Conservation (phyloP, 176 grass and related monocot genomes). For the Oryza punctata region DNA sequence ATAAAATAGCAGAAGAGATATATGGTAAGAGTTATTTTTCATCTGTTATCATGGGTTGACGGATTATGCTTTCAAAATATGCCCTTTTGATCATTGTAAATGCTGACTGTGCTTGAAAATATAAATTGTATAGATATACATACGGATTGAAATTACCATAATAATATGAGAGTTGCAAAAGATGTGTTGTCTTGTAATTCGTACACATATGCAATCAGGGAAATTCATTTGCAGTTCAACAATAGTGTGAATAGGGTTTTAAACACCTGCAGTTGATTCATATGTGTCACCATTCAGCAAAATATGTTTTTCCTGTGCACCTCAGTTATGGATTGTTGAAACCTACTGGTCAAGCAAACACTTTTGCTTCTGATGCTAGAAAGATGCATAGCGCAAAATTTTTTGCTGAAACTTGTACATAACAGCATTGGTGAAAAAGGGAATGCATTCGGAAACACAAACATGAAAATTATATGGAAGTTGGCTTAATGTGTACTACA, state of each 20-base stretch:
- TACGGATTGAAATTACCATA: neutral
- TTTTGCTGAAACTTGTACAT: neutral
- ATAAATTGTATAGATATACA: neutral
- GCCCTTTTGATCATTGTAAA: slow-evolving; percentile 11
- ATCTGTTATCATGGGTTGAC: neutral
- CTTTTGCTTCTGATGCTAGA: neutral
- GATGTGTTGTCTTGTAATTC: slow-evolving; percentile 8
- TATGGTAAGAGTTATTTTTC: slow-evolving; percentile 60
- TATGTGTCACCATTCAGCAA: neutral
- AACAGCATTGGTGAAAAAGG: slow-evolving; percentile 13
- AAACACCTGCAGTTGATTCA: slow-evolving; percentile 8
- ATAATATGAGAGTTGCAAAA: slow-evolving; percentile 20
- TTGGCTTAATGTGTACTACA: neutral
- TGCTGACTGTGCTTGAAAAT: neutral
- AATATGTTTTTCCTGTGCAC: slow-evolving; percentile 11
- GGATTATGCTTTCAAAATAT: slow-evolving; percentile 3
- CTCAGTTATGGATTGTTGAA: slow-evolving; percentile 21
- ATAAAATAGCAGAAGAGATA: slow-evolving; percentile 50
- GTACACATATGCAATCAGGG: slow-evolving; percentile 10
- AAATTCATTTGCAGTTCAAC: neutral
- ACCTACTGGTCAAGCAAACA: neutral
- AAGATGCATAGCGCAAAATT: slow-evolving; percentile 3
- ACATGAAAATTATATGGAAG: neutral
- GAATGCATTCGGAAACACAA: neutral
- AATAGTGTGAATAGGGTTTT: slow-evolving; percentile 13